Evolutionary conservation across 768 basidiomycete species (phyloP), one percentile per base, ranked within the genome.

Genomic region (Amanita pallidorosea): DNA sequence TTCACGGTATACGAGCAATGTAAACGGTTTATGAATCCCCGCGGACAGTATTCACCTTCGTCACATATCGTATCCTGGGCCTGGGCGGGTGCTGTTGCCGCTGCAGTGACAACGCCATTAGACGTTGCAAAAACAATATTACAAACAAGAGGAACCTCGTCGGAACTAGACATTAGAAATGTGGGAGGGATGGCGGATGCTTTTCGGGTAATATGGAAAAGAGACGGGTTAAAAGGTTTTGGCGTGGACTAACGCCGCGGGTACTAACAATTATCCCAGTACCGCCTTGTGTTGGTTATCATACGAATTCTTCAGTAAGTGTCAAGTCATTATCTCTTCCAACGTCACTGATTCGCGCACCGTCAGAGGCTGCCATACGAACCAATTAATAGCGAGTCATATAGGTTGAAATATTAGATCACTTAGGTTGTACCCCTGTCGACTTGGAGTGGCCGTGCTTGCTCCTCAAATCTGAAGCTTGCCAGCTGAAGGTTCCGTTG

Each of bases 91-190:
- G 96, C 81, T 20, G 81, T 97, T 11, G 96, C 94, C 4, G 96
- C 90, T 1, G 96, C 89, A 22, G 83, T 97, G 12, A 98, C 95
- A 18, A 98, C 91, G 9, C 96, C 96, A 11, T 71, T 99, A 48
- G 96, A 99, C 66, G 96, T 99, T 22, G 91, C 92, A 54, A 99
- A 99, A 74, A 96, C 94, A 42, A 82, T 98, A 44, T 70, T 99
- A 23, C 96, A 99, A 66, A 98, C 96, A 34, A 76, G 94, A 54
- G 96, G 96, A 15, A 80, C 85, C n/a, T 83, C 87, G n/a, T 68
- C 72, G 6, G 95, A 97, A 58, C 65, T 74, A 5, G 85, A 91
- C 61, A 95, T 99, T 57, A 77, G 94, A 58, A 76, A 80, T 52
- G 85, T 85, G 18, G 72, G 76, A 35, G 91, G 94, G 2, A 90